Base-by-base conservation (phyloP, 1,284 basidiomycete genomes). In the Ganoderma meredithae region DNA sequence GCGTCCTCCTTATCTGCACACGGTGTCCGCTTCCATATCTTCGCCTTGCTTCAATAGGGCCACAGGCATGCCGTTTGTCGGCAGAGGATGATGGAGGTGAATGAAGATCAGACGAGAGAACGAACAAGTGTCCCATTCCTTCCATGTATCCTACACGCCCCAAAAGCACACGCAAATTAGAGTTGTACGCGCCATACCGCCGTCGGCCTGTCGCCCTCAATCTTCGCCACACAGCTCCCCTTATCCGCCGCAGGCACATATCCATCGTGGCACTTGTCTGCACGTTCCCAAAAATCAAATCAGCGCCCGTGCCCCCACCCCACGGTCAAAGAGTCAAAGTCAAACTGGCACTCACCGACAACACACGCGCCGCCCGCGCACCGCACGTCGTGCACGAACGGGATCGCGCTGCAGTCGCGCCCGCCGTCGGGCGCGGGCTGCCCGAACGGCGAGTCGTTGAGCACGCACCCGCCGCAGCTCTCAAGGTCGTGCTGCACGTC, bases 1-100 rank as follows among this genome's bases (percentile, higher is more conserved):
- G 73, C 73, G 91, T 83, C 10, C 6, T 44, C 2, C 27, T 49
- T 49, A 7, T 41, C 31, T 36, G n/a, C 19, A 22, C 36, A 33
- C 53, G 1, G n/a, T 25, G n/a, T 3, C 13, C n/a, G 15, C n/a
- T 40, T 53, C 33, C 19, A 36, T 60, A 49, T 4, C 33, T 13
- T 44, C 27, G 44, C 31, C 36, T 66, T 15, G 53, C 40, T 49
- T 44, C 52, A 7, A 39, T 56, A 79, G 77, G 76, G 76, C 77
- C 12, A 76, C 76, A 4, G 63, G 66, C 15, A 77, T 78, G 73
- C 76, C 76, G 8, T 76, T 73, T 44, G 72, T 77, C 9, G 76
- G 76, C 2, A 67, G 75, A 6, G 76, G 76, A 7, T 77, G 58
- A 73, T 6, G 49, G 61, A 53, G 39, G 36, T 19, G 31, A n/a